Evolutionary conservation across 1,284 basidiomycete species (phyloP).

Genomic region (Cystobasidiaceae sp.): DNA sequence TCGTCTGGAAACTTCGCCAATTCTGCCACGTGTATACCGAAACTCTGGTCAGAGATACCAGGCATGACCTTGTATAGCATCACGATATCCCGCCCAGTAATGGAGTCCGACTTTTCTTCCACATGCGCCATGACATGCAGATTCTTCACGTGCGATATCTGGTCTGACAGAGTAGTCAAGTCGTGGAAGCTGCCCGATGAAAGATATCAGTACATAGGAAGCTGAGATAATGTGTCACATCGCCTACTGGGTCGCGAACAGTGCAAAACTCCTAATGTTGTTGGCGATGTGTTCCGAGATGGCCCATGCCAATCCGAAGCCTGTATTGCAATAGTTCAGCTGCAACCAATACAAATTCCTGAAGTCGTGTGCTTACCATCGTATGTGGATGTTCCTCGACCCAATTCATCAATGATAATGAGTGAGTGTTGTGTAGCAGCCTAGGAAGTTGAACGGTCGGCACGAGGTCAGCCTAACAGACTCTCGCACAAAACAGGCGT

Average conservation of each 20-base stretch:
- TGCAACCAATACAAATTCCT: neutral
- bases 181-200: constrained; percentile 77
- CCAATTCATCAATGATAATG: constrained; percentile 97
- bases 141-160: constrained; percentile 84
- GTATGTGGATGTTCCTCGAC: constrained; percentile 96
- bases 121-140: constrained; percentile 95
- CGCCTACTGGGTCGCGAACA: constrained; percentile 70
- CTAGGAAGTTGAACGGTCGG: constrained; percentile 50
- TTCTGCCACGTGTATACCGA: constrained; percentile 96
- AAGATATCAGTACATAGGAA: neutral
- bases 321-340: neutral
- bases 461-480: neutral
- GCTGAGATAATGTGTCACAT: neutral
- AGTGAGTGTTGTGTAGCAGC: constrained; percentile 87
- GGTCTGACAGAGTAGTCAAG: constrained; percentile 81
- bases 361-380: constrained; percentile 55
- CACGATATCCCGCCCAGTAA: constrained; percentile 60
- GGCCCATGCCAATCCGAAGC: constrained; percentile 97
- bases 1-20: constrained; percentile 93
- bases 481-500: neutral
- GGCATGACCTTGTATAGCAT: constrained; percentile 94
- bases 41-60: constrained; percentile 84
- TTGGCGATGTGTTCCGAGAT: constrained; percentile 97
- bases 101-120: constrained; percentile 58
- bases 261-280: constrained; percentile 82